These are phyloP conservation scores for Xylogone sp. DNA, from an alignment of 2,329 filamentous ascomycete species.

Conservation along the genomic window DNA sequence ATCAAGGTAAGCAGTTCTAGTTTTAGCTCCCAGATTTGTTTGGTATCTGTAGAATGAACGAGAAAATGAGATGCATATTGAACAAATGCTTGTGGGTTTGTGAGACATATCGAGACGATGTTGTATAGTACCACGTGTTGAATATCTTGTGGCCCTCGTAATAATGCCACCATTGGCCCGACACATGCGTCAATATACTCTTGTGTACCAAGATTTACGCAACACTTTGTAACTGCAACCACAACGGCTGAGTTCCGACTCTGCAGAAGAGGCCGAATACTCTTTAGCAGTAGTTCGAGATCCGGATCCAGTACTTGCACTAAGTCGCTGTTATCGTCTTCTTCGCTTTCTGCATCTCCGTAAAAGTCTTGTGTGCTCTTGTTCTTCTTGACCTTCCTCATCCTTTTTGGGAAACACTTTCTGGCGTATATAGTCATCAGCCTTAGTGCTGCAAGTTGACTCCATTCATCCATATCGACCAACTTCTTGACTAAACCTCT, in stretches of 20 bases:
- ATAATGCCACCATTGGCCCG: constrained; percentile 79
- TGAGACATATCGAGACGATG: constrained; percentile 86
- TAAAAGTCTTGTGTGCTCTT: constrained; percentile 73
- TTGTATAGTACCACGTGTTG: constrained; percentile 90
- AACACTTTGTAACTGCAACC: constrained; percentile 79
- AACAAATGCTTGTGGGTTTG: constrained; percentile 74
- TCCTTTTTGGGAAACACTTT: constrained; percentile 77
- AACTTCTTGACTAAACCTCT: constrained; percentile 80
- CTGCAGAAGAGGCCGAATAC: constrained; percentile 79
- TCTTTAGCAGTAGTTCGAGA: constrained; percentile 73
- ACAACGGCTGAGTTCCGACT: constrained; percentile 93
- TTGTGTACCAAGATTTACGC: constrained; percentile 76
- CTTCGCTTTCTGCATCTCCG: constrained; percentile 55
- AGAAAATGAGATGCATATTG: constrained; percentile 88
- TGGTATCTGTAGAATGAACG: constrained; percentile 72
- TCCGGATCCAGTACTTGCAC: constrained; percentile 71
- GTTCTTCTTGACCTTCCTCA: constrained; percentile 50
- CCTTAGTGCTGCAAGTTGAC: constrained; percentile 77
- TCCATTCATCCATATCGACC: constrained; percentile 99
- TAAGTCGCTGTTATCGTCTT: constrained; percentile 42
- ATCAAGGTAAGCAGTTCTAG: constrained; percentile 87
- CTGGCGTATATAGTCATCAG: constrained; percentile 83
- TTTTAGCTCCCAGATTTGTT: constrained; percentile 85
- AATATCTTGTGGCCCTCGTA: constrained; percentile 82
- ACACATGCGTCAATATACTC: constrained; percentile 73